Conservation (phyloP, 805 yeast species). For the Wickerhamomyces mucosus region DNA sequence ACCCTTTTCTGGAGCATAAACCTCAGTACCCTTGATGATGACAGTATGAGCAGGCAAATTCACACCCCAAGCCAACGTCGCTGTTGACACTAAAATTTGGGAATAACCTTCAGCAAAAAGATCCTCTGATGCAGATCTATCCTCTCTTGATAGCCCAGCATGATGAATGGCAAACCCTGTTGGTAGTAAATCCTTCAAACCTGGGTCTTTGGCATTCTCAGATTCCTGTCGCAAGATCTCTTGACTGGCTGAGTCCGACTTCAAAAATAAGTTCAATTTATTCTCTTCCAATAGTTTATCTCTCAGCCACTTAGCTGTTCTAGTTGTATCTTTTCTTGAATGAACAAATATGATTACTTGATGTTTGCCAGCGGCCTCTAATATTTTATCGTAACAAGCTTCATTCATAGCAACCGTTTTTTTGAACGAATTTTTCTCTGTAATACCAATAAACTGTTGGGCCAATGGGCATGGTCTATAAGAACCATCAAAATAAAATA, state of each 20-base stretch:
- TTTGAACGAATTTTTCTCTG: constrained; percentile 73
- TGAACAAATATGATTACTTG: constrained; percentile 90
- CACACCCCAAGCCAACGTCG: constrained; percentile 96
- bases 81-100: constrained; percentile 81
- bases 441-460: constrained; percentile 82
- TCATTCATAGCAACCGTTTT: constrained; percentile 78
- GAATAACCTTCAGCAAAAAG: constrained; percentile 80
- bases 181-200: constrained; percentile 49
- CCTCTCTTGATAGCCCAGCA: constrained; percentile 73
- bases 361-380: constrained; percentile 55
- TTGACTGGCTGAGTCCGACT: constrained; percentile 37
- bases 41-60: constrained; percentile 94
- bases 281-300: constrained; percentile 52
- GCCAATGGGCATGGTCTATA: constrained; percentile 90
- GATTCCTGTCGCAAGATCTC: constrained; percentile 62
- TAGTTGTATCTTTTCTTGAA: constrained; percentile 83
- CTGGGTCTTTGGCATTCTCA: constrained; percentile 40
- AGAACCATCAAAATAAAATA: constrained; percentile 75
- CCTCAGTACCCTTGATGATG: constrained; percentile 85
- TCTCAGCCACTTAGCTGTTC: constrained; percentile 68
- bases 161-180: constrained; percentile 85
- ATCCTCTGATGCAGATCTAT: constrained; percentile 74
- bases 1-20: constrained; percentile 86
- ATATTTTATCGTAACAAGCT: constrained; percentile 75
- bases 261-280: constrained; percentile 33